Evolutionary conservation across 495 filamentous ascomycete genomes (phyloP).

Genomic region (Wilcoxina mikolae): DNA sequence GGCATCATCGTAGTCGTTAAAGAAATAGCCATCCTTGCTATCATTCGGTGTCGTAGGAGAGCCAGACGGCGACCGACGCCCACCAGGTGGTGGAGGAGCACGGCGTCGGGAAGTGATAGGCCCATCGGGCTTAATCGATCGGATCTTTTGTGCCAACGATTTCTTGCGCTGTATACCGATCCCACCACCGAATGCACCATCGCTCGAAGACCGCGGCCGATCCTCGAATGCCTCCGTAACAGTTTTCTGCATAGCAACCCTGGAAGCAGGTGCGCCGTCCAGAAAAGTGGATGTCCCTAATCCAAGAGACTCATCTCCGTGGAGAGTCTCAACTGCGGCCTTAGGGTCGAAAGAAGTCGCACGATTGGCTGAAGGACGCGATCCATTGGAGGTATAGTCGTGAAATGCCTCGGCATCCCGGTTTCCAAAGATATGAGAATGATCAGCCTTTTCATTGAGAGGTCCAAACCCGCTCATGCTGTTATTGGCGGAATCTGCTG

Average conservation of each 20-base stretch:
- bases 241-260: constrained; percentile 52
- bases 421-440: constrained; percentile 66
- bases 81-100: constrained; percentile 21
- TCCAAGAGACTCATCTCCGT: constrained; percentile 70
- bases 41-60: constrained; percentile 30
- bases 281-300: constrained; percentile 92
- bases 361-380: constrained; percentile 31
- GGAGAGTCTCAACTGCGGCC: constrained; percentile 50
- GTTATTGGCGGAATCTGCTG: constrained; percentile 81
- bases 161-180: constrained; percentile 80
- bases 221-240: constrained; percentile 20
- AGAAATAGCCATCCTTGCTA: constrained; percentile 41
- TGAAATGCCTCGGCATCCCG: constrained; percentile 66
- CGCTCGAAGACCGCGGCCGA: constrained; percentile 20
- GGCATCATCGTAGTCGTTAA: constrained; percentile 62
- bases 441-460: constrained; percentile 63
- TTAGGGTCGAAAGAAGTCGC: constrained; percentile 42
- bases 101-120: constrained; percentile 30
- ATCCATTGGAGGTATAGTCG: constrained; percentile 47
- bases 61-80: constrained; percentile 32
- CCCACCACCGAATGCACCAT: constrained; percentile 43
- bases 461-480: constrained; percentile 78
- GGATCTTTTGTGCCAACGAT: constrained; percentile 74
- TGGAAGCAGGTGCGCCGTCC: constrained; percentile 81
- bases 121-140: constrained; percentile 47